Evolutionary conservation across 2,329 filamentous ascomycete genomes (phyloP), one percentile per base, ranked within the genome.

Genomic region (Talaromyces sp.): DNA sequence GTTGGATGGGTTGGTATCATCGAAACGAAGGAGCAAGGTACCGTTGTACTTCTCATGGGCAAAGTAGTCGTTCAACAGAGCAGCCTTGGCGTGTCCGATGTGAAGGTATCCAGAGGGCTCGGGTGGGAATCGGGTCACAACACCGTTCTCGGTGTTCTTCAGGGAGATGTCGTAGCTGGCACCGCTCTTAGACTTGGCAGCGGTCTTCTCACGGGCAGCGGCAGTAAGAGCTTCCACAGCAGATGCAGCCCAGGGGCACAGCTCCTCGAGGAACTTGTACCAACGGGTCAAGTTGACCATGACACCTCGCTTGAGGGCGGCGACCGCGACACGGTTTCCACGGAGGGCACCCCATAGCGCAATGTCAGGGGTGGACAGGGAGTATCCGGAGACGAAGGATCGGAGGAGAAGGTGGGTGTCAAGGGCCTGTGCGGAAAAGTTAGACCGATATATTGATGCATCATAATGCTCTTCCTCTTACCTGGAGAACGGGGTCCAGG

Each of bases 1-100:
- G 74, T 97, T 97, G 55, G 89, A 87, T 7, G 94, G 94, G 76
- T 99, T 99, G 51, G 94, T 99, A 70, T 99, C 94, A 70, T 99
- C 94, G 68, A 99, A 94, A 55, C 94, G 89, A 45, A 97, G 84
- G 54, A 95, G 86, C 65, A 99, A 81, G 66, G 88, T 95, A 66
- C 94, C 94, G 55, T 93, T 87, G 80, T 96, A 96, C 64, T 91
- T 89, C 71, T 91, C 88, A 74, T 97, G 91, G 40, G 91, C 93
- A 65, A 97, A 97, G 81, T 96, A 97, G 73, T 97, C 92, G 77
- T 94, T 96, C 52, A 97, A 85, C 50, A 96, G 82, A 5, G 91
- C 91, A 27, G 91, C 91, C 77, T 97, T 97, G 63, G 91, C 91
- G 77, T 97, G 93, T 49, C 93, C 93, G 60, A 97, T 96, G 77